Percentiles rank a stretch among this genome's conserved stretches.
These are phyloP conservation scores for Hyphopichia pseudoburtonii DNA, from an alignment of 1,139 yeast genomes.

Conservation along the genomic window DNA sequence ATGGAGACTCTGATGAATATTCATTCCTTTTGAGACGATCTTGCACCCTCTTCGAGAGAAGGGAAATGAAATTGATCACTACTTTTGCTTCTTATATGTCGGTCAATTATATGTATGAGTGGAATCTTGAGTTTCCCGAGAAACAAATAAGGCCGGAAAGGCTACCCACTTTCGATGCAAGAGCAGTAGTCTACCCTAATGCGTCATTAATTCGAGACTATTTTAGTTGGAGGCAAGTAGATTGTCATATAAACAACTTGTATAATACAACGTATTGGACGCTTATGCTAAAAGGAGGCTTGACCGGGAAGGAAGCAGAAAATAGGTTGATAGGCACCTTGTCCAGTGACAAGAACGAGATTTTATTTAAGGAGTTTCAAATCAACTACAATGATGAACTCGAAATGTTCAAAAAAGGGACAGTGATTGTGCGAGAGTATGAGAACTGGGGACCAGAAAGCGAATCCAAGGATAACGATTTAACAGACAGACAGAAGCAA, in stretches of 20 bases:
- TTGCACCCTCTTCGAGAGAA: conserved; percentile 71
- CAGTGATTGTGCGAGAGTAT: conserved; percentile 61
- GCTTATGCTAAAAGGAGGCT: conserved; percentile 66
- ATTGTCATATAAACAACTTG: conserved; percentile 91
- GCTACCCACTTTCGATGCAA: conserved; percentile 86
- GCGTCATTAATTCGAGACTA: conserved; percentile 66
- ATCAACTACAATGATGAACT: conserved; percentile 90
- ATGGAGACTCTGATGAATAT: conserved; percentile 95
- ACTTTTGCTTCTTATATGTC: conserved; percentile 83
- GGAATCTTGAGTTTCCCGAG: conserved; percentile 62
- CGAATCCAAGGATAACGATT: conserved; percentile 11
- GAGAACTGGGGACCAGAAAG: conserved; percentile 14
- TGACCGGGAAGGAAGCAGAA: conserved; percentile 79
- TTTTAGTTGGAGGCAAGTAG: conserved; percentile 94
- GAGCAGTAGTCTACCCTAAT: conserved; percentile 86
- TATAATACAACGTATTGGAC: conserved; percentile 95
- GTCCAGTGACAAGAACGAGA: conserved; percentile 83
- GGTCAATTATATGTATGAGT: conserved; percentile 65
- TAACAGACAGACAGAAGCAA: conserved; percentile 50
- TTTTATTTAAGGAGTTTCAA: conserved; percentile 71
- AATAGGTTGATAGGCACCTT: conserved; percentile 69
- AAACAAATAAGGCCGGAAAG: conserved; percentile 34
- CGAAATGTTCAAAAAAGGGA: conserved; percentile 85
- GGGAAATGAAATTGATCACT: conserved; percentile 76
- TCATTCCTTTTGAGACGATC: conserved; percentile 68